Base-by-base conservation (phyloP, 768 basidiomycete species). In the Pluteus cervinus region DNA sequence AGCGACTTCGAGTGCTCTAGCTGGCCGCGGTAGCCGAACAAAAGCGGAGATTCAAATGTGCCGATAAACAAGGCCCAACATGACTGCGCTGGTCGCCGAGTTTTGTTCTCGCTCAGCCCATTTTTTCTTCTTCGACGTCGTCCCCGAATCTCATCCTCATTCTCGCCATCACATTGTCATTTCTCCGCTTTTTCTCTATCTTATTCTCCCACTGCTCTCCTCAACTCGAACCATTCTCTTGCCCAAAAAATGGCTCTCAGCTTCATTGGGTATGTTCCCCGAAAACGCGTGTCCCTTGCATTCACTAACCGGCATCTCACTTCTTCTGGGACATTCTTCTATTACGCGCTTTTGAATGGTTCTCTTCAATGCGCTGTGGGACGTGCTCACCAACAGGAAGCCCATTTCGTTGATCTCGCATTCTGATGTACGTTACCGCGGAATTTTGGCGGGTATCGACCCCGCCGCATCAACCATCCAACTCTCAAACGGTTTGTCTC, bases 321-420 rank as follows among this genome's bases (percentile, higher is more conserved):
- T 6, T 26, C 5, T 26, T 16, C 17, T 3, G 6, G 7, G 9
- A 24, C 24, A 12, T 36, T 14, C n/a, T 20, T 4, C 34, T 24
- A 30, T 26, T 14, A 10, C 3, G 15, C 11, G n/a, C 14, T 7
- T 9, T 10, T 9, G 12, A 14, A 31, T 12, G 16, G 15, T 20
- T 7, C 9, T 16, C 22, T 22, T 29, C 29, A 26, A 21, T 12
- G 29, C 24, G 24, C 40, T 35, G 20, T 42, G 57, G 36, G 57
- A 25, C 37, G 21, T 36, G 33, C n/a, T 21, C 23, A 11, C 35
- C n/a, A 11, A 9, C 60, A 87, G 86, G 57, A 88, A 88, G 71
- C 76, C 84, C 7, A 91, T 92, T 41, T 88, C 88, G 40, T 80
- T 92, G 54, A 83, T 88, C 57, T 90, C 88, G 41, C 85, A 88